Evolutionary conservation across 148 eudicot genomes (phyloP).

Genomic region (Diospyros lotus): DNA sequence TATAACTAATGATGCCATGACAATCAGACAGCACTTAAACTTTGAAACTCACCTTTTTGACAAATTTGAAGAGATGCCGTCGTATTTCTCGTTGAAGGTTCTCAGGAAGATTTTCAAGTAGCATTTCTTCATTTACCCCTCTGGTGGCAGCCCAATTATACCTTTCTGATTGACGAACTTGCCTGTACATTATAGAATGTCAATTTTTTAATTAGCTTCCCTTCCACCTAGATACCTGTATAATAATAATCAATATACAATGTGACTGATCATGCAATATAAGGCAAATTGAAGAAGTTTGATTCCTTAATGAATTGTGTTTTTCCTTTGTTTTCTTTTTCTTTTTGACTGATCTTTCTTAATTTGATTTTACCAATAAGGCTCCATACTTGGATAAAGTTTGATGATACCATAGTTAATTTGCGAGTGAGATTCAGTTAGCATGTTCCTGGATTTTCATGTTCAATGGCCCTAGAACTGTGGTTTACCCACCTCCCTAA

Average conservation of each 20-base stretch:
- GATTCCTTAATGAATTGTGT: not conserved
- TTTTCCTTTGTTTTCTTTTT: not conserved
- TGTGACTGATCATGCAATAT: not conserved
- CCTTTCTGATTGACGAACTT: constrained; percentile 70
- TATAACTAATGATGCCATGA: not conserved
- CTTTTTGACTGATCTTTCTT: not conserved
- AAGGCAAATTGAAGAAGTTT: not conserved
- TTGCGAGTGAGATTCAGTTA: too few relatives aligned
- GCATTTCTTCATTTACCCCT: constrained; percentile 69
- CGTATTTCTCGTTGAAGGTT: constrained; percentile 83
- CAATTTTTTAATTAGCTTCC: not conserved
- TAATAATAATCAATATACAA: too few relatives aligned
- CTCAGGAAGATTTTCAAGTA: constrained; percentile 76
- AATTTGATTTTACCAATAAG: too few relatives aligned
- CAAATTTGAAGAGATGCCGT: constrained; percentile 56
- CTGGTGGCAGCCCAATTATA: constrained; percentile 77
- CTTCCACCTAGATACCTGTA: too few relatives aligned
- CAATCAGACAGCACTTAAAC: not conserved
- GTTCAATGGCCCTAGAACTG: too few relatives aligned
- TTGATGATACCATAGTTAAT: too few relatives aligned
- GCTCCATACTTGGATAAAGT: not conserved
- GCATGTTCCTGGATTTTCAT: too few relatives aligned
- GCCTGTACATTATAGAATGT: constrained; percentile 34
- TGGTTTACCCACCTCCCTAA: too few relatives aligned
- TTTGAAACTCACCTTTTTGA: constrained; percentile 42